A percentile compares a stretch with the other conserved stretches of the same genome.
Conservation (phyloP, 73 alveolate species). For the Paramecium caudatum region DNA sequence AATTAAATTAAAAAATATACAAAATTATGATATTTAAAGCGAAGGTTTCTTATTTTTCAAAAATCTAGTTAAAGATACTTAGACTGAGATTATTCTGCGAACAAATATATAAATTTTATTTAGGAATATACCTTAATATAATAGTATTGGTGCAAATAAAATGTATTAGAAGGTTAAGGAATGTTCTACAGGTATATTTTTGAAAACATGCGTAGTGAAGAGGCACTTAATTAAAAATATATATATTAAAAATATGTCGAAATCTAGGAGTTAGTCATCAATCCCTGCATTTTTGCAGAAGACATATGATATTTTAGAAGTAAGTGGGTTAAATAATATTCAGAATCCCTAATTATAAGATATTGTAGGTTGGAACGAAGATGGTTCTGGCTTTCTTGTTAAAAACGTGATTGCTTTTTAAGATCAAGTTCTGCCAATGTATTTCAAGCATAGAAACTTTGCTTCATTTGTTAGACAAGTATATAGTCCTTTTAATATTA, state of each 20-base stretch:
- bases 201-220: neutral
- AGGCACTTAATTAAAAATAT: neutral
- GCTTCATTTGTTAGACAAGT: conserved; percentile 98
- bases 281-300: conserved; percentile 78
- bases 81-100: too few relatives aligned
- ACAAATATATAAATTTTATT: too few relatives aligned
- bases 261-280: conserved; percentile 42
- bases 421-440: conserved; percentile 96
- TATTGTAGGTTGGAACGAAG: conserved; percentile 95
- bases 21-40: too few relatives aligned
- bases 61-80: too few relatives aligned
- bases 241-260: conserved; percentile 23
- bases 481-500: conserved; percentile 29
- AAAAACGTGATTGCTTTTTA: conserved; percentile 92
- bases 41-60: too few relatives aligned
- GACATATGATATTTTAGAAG: conserved; percentile 80
- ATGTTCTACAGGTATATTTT: too few relatives aligned
- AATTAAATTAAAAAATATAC: too few relatives aligned
- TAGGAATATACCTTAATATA: too few relatives aligned
- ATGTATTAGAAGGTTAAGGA: too few relatives aligned
- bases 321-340: neutral
- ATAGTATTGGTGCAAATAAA: too few relatives aligned
- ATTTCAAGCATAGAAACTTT: conserved; percentile 96
- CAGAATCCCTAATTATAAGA: conserved; percentile 68
- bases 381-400: conserved; percentile 93